Percentiles rank a stretch among this genome's conserved stretches.
Conservation (phyloP, 768 basidiomycete genomes). For the Rhodotorula taiwanensis region DNA sequence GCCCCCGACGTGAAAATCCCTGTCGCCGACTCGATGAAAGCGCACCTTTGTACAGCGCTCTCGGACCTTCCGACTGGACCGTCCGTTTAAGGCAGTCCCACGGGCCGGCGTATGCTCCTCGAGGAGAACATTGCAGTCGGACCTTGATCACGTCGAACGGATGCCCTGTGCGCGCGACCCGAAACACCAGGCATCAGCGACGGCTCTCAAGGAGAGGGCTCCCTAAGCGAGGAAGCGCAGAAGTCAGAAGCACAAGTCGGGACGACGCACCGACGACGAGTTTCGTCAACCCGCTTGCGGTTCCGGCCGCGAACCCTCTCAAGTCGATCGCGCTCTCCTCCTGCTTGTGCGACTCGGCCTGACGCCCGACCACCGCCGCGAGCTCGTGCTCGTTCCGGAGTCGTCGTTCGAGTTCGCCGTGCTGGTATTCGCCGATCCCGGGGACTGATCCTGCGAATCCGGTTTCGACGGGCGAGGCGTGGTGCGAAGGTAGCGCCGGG, state of each 20-base stretch:
- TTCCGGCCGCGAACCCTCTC: conserved; percentile 37
- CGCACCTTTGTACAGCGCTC: conserved; percentile 58
- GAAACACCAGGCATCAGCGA: too few relatives aligned
- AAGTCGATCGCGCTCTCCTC: conserved; percentile 3
- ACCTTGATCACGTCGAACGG: conserved; percentile 66
- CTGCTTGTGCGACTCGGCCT: not conserved
- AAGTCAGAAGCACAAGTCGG: too few relatives aligned
- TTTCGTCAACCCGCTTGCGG: conserved; percentile 35
- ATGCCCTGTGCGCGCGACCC: not conserved
- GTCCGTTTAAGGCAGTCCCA: conserved; percentile 56
- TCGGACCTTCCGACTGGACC: conserved; percentile 57
- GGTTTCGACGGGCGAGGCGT: not conserved
- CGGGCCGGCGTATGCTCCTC: conserved; percentile 59
- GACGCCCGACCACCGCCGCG: too few relatives aligned
- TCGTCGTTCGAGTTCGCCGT: not conserved
- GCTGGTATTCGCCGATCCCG: too few relatives aligned
- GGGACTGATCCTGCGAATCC: too few relatives aligned
- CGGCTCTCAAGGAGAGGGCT: not conserved
- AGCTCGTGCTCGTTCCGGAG: too few relatives aligned
- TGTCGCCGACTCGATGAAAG: too few relatives aligned
- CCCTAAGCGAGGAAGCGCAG: not conserved
- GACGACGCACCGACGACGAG: conserved; percentile 32
- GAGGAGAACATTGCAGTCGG: conserved; percentile 61
- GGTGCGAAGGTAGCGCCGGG: not conserved
- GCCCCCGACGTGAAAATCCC: too few relatives aligned